Conservation (phyloP, 1,284 basidiomycete species). For the Rhizoctonia solani region DNA sequence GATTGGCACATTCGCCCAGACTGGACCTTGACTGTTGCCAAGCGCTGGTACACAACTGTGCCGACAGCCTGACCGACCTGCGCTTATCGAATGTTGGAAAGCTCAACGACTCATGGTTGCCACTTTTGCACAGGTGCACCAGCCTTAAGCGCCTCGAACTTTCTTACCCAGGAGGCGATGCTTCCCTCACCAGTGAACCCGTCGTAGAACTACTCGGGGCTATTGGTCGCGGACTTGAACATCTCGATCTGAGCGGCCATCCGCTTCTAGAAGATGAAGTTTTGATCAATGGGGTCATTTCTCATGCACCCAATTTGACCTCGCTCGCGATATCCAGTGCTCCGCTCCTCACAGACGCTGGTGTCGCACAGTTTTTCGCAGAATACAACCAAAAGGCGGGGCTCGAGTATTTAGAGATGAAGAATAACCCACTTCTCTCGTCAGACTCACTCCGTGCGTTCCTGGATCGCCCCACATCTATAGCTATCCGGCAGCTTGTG, state of each 20-base stretch:
- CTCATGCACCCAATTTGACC: slow-evolving; percentile 57
- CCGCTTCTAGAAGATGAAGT: slow-evolving; percentile 59
- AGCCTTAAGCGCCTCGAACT: slow-evolving; percentile 63
- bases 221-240: slow-evolving; percentile 56
- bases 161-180: slow-evolving; percentile 52
- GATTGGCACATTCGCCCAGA: slow-evolving; percentile 84
- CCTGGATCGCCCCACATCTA: slow-evolving; percentile 67
- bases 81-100: slow-evolving; percentile 80
- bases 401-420: slow-evolving; percentile 48
- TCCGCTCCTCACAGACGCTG: slow-evolving; percentile 68
- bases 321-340: slow-evolving; percentile 64
- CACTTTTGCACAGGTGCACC: slow-evolving; percentile 55
- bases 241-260: slow-evolving; percentile 71
- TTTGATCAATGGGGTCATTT: slow-evolving; percentile 64
- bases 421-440: slow-evolving; percentile 64
- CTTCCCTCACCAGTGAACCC: slow-evolving; percentile 61
- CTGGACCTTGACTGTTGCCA: slow-evolving; percentile 78
- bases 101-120: slow-evolving; percentile 67
- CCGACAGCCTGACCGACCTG: slow-evolving; percentile 65
- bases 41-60: slow-evolving; percentile 65
- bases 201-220: slow-evolving; percentile 59
- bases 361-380: slow-evolving; percentile 69
- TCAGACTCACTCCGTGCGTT: slow-evolving; percentile 65
- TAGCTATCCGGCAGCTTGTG: slow-evolving; percentile 62
- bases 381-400: slow-evolving; percentile 43